Percentiles rank a stretch among this genome's conserved stretches.
Evolutionary conservation across 768 basidiomycete genomes (phyloP).

Genomic region (Punctularia strigosozonata): DNA sequence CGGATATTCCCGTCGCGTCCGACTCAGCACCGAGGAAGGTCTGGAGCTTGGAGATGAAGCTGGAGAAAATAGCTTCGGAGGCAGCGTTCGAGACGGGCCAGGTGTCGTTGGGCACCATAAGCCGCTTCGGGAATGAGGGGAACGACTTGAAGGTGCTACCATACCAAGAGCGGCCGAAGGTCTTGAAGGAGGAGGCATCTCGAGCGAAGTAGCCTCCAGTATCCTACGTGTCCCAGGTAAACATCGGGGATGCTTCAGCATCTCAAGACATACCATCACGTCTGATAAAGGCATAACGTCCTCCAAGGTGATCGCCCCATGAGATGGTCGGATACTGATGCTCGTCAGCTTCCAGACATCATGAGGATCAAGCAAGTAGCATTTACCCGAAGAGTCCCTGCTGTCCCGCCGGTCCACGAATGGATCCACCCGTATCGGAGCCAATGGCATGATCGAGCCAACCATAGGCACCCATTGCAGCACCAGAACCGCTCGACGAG

Average conservation of each 20-base stretch:
- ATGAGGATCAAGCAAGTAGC: conserved; percentile 1
- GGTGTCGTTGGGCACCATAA: conserved; percentile 15
- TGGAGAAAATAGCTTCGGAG: conserved; percentile 13
- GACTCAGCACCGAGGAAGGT: conserved; percentile 15
- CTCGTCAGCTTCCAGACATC: no score
- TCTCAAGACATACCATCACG: background rate
- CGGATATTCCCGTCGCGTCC: conserved; percentile 13
- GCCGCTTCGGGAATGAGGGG: conserved; percentile 14
- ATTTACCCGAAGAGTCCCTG: conserved; percentile 18
- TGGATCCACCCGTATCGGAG: conserved; percentile 19
- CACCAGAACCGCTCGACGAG: conserved; percentile 17
- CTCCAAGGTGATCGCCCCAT: conserved; percentile 15
- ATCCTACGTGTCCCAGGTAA: conserved; percentile 13
- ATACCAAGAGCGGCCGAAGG: conserved; percentile 18
- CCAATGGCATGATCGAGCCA: conserved; percentile 19
- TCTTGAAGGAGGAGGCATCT: conserved; percentile 15
- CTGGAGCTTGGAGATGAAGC: conserved; percentile 16
- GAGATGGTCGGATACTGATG: conserved; percentile 11
- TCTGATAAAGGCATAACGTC: conserved; percentile 18
- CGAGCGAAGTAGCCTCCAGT: conserved; percentile 17
- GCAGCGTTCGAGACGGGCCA: conserved; percentile 11
- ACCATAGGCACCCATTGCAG: conserved; percentile 14
- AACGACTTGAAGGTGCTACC: conserved; percentile 15
- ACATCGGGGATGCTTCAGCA: background rate
- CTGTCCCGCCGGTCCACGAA: conserved; percentile 18